Conservation (phyloP, 2,329 filamentous ascomycete species). For the Lachnellula arida region DNA sequence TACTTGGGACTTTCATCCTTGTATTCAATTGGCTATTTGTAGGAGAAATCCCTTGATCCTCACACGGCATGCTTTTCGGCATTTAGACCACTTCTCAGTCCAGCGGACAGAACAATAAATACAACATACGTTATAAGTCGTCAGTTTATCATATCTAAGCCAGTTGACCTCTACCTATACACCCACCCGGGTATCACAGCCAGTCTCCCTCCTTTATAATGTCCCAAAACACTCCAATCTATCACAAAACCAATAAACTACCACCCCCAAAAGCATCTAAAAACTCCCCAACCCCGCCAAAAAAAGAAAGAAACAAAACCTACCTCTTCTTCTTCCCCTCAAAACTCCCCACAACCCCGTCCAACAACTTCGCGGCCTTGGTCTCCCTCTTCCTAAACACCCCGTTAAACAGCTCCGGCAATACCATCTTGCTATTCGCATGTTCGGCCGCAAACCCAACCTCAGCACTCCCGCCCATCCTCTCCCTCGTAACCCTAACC, state of each 20-base stretch:
- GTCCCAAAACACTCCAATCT: not conserved
- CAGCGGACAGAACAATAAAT: no score
- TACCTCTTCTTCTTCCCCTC: conserved; percentile 27
- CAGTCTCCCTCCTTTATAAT: not conserved
- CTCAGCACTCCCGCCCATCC: conserved; percentile 61
- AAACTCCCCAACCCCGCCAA: not conserved
- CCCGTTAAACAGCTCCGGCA: conserved; percentile 59
- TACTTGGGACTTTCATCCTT: no score
- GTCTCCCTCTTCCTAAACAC: conserved; percentile 55
- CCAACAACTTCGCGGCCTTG: conserved; percentile 49
- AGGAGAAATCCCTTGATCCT: no score
- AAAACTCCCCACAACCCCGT: conserved; percentile 44
- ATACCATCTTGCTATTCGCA: conserved; percentile 63
- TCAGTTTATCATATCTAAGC: not conserved
- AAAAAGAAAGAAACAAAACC: not conserved
- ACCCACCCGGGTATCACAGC: not conserved
- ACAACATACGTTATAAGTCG: not conserved
- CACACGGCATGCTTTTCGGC: no score
- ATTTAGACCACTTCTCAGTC: no score
- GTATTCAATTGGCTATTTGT: no score
- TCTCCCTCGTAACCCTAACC: conserved; percentile 61
- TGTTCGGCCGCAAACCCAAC: conserved; percentile 73
- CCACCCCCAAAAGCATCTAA: not conserved
- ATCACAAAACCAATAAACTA: not conserved
- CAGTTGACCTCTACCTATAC: not conserved